Evolutionary conservation across 345 rosid species (phyloP).

Genomic region (Lagerstroemia speciosa): DNA sequence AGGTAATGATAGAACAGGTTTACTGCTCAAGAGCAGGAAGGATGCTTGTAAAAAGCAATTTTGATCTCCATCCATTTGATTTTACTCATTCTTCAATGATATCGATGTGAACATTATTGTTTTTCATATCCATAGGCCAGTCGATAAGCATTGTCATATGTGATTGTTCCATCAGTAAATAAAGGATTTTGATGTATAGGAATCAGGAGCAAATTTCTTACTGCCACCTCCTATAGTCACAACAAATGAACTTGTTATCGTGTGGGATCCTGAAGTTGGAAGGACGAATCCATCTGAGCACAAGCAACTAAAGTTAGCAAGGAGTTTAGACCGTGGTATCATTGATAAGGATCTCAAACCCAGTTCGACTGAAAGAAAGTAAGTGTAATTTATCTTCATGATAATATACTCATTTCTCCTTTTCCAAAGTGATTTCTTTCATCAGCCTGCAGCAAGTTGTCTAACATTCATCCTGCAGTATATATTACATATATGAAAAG

Average conservation of each 20-base stretch:
- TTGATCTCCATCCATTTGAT: background rate
- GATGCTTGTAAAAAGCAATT: background rate
- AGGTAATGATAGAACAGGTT: background rate
- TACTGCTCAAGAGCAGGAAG: background rate
- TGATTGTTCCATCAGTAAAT: background rate
- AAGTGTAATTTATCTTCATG: slow-evolving; percentile 19
- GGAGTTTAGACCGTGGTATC: slow-evolving; percentile 93
- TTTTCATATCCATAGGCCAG: background rate
- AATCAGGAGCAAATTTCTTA: slow-evolving; percentile 80
- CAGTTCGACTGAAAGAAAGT: slow-evolving; percentile 71
- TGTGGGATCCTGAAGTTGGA: slow-evolving; percentile 95
- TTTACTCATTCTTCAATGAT: background rate
- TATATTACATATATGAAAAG: background rate
- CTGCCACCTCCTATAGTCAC: slow-evolving; percentile 79
- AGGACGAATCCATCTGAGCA: slow-evolving; percentile 93
- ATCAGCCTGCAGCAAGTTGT: background rate
- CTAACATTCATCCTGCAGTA: background rate
- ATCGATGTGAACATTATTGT: background rate
- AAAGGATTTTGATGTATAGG: slow-evolving; percentile 34
- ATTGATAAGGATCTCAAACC: slow-evolving; percentile 98
- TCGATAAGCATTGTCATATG: background rate
- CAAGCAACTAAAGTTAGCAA: slow-evolving; percentile 93
- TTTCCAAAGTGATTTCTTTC: background rate
- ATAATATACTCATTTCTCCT: background rate
- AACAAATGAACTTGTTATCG: slow-evolving; percentile 84